Conservation (phyloP, 192 early-diverging fungal genomes). For the Coemansia guatemalensis region DNA sequence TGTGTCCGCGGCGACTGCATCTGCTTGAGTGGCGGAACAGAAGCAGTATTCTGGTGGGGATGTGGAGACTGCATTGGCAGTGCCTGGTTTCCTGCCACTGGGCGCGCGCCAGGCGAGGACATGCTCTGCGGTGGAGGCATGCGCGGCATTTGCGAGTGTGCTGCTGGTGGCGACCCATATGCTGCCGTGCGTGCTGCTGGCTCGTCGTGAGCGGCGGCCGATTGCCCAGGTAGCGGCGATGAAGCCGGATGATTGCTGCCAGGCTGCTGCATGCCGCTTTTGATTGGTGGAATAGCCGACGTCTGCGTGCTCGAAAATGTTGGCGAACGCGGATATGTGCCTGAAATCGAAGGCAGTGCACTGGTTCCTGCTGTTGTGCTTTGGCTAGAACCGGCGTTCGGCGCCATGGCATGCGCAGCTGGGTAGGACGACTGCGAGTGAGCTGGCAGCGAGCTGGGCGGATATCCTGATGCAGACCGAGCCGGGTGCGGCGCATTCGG, state of each 20-base stretch:
- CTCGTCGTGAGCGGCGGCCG: conserved; percentile 21
- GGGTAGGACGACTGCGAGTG: conserved; percentile 40
- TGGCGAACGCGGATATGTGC: conserved; percentile 43
- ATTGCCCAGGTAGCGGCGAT: conserved; percentile 27
- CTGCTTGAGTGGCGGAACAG: conserved; percentile 41
- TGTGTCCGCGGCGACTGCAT: conserved; percentile 36
- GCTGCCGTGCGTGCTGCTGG: conserved; percentile 1
- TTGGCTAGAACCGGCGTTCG: conserved; percentile 7
- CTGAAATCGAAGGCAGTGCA: conserved; percentile 30
- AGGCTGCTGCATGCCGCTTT: conserved; percentile 19
- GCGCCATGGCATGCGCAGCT: conserved; percentile 11
- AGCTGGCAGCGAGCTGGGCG: conserved; percentile 23
- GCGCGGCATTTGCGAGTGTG: conserved; percentile 30
- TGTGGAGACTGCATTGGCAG: conserved; percentile 37
- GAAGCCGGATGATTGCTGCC: conserved; percentile 21
- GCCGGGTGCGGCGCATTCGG: conserved; percentile 32
- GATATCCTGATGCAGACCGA: conserved; percentile 30
- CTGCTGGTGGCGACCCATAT: conserved; percentile 17
- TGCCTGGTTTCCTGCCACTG: conserved; percentile 8
- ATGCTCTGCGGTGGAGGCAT: conserved; percentile 20
- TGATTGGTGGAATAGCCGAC: conserved; percentile 31
- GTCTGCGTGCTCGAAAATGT: conserved; percentile 28
- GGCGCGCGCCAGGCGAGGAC: conserved; percentile 38
- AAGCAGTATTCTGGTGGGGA: conserved; percentile 38
- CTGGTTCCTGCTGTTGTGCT: conserved; percentile 1